Percentiles rank a stretch among this genome's conserved stretches.
Conservation (phyloP, 2,329 filamentous ascomycete genomes). For the Ascochyta pisi region DNA sequence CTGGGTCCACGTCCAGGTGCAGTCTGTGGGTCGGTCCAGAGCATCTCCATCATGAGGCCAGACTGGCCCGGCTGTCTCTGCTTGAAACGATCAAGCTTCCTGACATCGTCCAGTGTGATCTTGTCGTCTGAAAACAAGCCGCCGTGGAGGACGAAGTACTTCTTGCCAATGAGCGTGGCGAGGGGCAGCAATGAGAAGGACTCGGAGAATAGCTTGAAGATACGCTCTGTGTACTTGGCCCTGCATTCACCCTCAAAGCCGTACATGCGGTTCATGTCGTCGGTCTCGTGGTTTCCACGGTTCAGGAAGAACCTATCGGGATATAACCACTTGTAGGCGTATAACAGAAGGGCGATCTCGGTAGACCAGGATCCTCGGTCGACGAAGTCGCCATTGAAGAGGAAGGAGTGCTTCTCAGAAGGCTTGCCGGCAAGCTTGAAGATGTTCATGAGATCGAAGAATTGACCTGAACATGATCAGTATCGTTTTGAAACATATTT, state of each 20-base stretch:
- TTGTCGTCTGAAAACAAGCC: constrained; percentile 97
- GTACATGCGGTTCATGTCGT: constrained; percentile 99
- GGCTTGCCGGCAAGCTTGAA: constrained; percentile 91
- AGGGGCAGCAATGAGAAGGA: constrained; percentile 94
- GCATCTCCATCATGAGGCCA: constrained; percentile 99
- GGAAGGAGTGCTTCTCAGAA: constrained; percentile 84
- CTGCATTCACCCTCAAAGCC: constrained; percentile 99
- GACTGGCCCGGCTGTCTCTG: constrained; percentile 92
- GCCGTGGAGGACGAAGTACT: constrained; percentile 91
- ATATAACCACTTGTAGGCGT: constrained; percentile 95
- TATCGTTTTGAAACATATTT: background rate
- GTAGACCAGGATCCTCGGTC: constrained; percentile 97
- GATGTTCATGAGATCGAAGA: constrained; percentile 95
- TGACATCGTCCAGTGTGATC: constrained; percentile 88
- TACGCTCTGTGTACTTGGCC: constrained; percentile 94
- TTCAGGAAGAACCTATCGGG: constrained; percentile 92
- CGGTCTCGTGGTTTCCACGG: constrained; percentile 97
- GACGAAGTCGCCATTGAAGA: constrained; percentile 99
- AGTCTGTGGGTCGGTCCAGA: constrained; percentile 96
- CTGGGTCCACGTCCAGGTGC: constrained; percentile 86
- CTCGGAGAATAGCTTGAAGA: constrained; percentile 98
- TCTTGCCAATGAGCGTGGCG: constrained; percentile 88
- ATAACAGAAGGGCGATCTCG: constrained; percentile 92
- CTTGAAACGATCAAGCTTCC: constrained; percentile 87
- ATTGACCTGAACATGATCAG: constrained; percentile 72